phyloP scores from a whole-genome alignment of 2,329 filamentous ascomycete species.

The Alternaria burnsii region DNA sequence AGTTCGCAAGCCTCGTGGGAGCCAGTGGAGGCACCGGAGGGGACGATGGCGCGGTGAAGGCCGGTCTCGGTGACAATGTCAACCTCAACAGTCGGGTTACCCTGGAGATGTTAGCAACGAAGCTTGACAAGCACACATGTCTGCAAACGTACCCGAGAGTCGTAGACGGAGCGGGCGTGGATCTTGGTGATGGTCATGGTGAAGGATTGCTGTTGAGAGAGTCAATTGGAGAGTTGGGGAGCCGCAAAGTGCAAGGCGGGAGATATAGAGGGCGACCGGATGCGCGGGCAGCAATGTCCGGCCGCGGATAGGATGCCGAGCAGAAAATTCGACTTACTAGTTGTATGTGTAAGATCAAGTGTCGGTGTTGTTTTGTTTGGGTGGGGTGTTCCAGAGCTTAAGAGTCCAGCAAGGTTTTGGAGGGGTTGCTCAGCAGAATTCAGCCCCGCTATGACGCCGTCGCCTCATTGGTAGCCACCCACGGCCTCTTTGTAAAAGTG shows the following conservation, averaged over 20 bases:
- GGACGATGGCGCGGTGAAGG: slow-evolving; percentile 96
- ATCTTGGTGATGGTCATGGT: slow-evolving; percentile 77
- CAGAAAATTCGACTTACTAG: slow-evolving; percentile 47
- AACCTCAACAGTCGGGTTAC: slow-evolving; percentile 98
- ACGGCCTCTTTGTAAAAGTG: slow-evolving; percentile 31
- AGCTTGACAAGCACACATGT: not conserved
- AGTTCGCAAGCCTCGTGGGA: slow-evolving; percentile 64
- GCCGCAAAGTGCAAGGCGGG: slow-evolving; percentile 20
- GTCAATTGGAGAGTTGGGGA: slow-evolving; percentile 35
- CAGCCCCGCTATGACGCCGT: slow-evolving; percentile 34
- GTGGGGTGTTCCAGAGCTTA: slow-evolving; percentile 31
- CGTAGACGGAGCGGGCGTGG: slow-evolving; percentile 82
- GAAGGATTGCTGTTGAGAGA: slow-evolving; percentile 22
- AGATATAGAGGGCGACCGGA: slow-evolving; percentile 38
- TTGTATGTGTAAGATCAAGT: slow-evolving; percentile 31
- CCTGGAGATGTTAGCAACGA: slow-evolving; percentile 41
- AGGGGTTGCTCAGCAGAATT: slow-evolving; percentile 34
- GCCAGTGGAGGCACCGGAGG: slow-evolving; percentile 89
- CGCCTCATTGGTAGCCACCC: slow-evolving; percentile 31
- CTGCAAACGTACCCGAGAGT: slow-evolving; percentile 72
- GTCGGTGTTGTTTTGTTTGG: slow-evolving; percentile 39
- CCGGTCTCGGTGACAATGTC: slow-evolving; percentile 96
- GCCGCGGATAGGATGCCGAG: slow-evolving; percentile 46
- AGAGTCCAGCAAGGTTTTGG: slow-evolving; percentile 31
- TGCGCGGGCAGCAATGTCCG: slow-evolving; percentile 39